A percentile compares a stretch with the other conserved stretches of the same genome.
Evolutionary conservation across 2,329 filamentous ascomycete genomes (phyloP).

Genomic region (Ascochyta viciae-villosae): DNA sequence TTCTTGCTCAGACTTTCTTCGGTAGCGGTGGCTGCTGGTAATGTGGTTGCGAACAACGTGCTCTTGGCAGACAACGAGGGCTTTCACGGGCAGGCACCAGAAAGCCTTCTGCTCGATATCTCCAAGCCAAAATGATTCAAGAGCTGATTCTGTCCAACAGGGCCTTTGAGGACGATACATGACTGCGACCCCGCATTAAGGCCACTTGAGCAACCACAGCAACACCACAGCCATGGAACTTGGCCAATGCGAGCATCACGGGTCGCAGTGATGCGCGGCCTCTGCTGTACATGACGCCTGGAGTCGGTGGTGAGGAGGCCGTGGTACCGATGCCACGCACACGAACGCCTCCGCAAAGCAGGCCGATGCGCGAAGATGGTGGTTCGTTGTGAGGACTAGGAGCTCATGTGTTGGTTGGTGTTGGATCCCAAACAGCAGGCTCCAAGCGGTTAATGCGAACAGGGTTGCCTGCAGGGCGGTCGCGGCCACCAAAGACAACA

Average conservation of each 20-base stretch:
- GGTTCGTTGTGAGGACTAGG: neutral
- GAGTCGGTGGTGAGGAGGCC: constrained; percentile 4
- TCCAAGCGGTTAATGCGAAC: constrained; percentile 17
- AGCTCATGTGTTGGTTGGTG: constrained; percentile 1
- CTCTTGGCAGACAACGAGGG: no score
- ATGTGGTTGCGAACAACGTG: no score
- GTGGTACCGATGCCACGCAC: constrained; percentile 1
- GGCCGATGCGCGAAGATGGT: neutral
- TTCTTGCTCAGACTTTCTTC: no score
- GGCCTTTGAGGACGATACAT: neutral
- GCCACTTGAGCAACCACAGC: neutral
- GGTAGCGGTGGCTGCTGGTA: no score
- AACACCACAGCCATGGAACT: constrained; percentile 1
- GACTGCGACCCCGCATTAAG: neutral
- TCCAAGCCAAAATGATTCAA: no score
- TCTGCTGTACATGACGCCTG: constrained; percentile 1
- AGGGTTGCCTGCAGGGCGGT: constrained; percentile 13
- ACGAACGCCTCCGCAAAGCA: neutral
- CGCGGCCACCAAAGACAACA: constrained; percentile 14
- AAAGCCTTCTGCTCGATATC: no score
- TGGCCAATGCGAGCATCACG: constrained; percentile 5
- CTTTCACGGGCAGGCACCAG: no score
- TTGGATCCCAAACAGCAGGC: constrained; percentile 8
- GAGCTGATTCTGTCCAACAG: no score
- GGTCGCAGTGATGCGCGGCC: constrained; percentile 7